Evolutionary conservation across 106 monocot species (phyloP).

Genomic region (Dioscorea zingiberensis): DNA sequence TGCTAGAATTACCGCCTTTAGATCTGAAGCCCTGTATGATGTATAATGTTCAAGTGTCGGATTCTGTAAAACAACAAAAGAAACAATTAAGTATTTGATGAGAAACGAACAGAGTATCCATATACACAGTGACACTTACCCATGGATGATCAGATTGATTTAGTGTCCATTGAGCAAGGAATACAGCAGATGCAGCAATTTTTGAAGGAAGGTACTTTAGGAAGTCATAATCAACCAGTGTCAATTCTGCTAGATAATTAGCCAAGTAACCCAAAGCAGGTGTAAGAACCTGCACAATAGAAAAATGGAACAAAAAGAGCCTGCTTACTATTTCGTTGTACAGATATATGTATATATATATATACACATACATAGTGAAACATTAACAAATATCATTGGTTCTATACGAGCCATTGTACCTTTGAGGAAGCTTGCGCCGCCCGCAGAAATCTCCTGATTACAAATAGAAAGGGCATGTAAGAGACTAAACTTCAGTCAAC

Average conservation of each 20-base stretch:
- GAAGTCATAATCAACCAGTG: constrained; percentile 74
- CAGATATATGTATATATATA: no score
- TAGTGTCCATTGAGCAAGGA: constrained; percentile 84
- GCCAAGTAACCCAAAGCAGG: constrained; percentile 52
- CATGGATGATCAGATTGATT: constrained; percentile 74
- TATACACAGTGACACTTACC: constrained; percentile 25
- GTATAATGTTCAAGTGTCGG: constrained; percentile 69
- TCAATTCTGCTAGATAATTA: constrained; percentile 87
- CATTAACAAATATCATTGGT: no score
- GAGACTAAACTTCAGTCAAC: neutral
- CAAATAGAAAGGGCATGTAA: neutral
- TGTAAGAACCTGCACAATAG: constrained; percentile 33
- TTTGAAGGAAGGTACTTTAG: constrained; percentile 74
- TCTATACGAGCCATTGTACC: constrained; percentile 18
- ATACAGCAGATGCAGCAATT: constrained; percentile 75
- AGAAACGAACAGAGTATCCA: no score
- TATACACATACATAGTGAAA: no score
- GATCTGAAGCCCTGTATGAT: constrained; percentile 54
- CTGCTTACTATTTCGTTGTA: no score
- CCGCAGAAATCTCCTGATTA: constrained; percentile 78
- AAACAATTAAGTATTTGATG: no score
- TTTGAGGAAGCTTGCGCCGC: constrained; percentile 63
- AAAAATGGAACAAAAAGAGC: neutral
- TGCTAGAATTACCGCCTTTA: constrained; percentile 33
- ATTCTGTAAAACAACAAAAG: constrained; percentile 35